phyloP scores from a whole-genome alignment of 768 basidiomycete species.

The Auriscalpium vulgare region DNA sequence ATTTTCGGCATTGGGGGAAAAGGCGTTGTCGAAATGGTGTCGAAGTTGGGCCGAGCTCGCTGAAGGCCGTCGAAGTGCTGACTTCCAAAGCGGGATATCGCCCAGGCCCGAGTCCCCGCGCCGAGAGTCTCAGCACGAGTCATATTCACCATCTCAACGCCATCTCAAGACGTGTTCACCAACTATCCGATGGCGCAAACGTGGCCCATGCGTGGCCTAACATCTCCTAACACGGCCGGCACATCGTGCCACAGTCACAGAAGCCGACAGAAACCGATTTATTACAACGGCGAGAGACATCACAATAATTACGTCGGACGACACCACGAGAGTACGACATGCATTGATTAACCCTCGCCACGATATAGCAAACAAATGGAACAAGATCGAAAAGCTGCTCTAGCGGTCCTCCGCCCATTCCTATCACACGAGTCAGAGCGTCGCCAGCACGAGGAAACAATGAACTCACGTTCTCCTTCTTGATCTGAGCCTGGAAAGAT shows the following conservation, averaged over 20 bases:
- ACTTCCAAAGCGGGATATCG: background rate
- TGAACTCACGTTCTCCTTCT: conserved; percentile 93
- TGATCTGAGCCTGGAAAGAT: conserved; percentile 86
- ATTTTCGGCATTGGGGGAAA: conserved; percentile 22
- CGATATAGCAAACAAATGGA: background rate
- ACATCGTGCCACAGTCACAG: too few species aligned
- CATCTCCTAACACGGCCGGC: too few species aligned
- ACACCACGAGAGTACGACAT: too few species aligned
- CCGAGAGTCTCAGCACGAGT: background rate
- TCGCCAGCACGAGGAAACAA: background rate
- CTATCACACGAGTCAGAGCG: conserved; percentile 27
- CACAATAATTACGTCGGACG: too few species aligned
- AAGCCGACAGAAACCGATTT: too few species aligned
- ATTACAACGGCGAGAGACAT: too few species aligned
- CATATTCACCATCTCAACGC: background rate
- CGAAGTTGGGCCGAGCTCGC: background rate
- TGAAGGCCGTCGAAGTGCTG: background rate
- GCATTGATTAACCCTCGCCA: too few species aligned
- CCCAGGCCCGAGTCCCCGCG: background rate
- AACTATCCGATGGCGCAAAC: too few species aligned
- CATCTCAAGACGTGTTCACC: too few species aligned
- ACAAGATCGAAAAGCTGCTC: background rate
- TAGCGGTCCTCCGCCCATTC: conserved; percentile 94
- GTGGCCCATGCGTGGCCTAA: too few species aligned
- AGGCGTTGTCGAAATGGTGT: background rate